These are phyloP conservation scores for Fusarium succisae DNA, from an alignment of 2,329 filamentous ascomycete species.

Conservation along the genomic window DNA sequence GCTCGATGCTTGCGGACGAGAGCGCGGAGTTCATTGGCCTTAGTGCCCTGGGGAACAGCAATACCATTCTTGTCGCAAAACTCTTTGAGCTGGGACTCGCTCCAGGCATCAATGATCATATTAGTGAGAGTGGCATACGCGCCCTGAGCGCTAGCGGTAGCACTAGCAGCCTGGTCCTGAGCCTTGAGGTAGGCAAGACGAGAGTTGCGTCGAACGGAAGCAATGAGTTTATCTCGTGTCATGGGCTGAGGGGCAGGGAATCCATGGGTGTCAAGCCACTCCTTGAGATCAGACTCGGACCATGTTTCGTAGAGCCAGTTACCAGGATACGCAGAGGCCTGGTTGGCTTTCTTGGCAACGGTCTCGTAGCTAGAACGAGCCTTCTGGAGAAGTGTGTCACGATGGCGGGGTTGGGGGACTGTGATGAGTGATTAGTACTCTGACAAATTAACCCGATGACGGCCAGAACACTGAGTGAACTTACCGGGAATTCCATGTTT, in stretches of 20 bases:
- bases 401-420: constrained; percentile 86
- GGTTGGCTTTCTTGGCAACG: constrained; percentile 76
- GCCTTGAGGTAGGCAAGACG: constrained; percentile 77
- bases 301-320: constrained; percentile 93
- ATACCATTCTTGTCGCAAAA: constrained; percentile 93
- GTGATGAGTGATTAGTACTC: neutral
- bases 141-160: constrained; percentile 71
- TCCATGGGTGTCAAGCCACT: constrained; percentile 90
- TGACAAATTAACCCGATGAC: too few species aligned
- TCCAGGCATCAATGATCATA: constrained; percentile 88
- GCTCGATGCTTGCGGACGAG: constrained; percentile 89
- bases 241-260: constrained; percentile 86
- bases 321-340: constrained; percentile 87
- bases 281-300: constrained; percentile 93
- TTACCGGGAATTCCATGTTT: constrained; percentile 80
- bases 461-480: constrained; percentile 3
- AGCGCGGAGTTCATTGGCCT: constrained; percentile 87
- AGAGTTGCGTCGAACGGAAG: constrained; percentile 89
- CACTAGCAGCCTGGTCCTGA: constrained; percentile 68
- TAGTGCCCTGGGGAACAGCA: constrained; percentile 87
- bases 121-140: constrained; percentile 82
- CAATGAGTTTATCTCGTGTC: constrained; percentile 86
- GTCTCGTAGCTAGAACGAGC: constrained; percentile 84
- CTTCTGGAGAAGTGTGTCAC: constrained; percentile 82
- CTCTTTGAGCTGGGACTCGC: constrained; percentile 87